These are phyloP conservation scores for Candida succiphila DNA, from an alignment of 805 yeast genomes.

Conservation along the genomic window DNA sequence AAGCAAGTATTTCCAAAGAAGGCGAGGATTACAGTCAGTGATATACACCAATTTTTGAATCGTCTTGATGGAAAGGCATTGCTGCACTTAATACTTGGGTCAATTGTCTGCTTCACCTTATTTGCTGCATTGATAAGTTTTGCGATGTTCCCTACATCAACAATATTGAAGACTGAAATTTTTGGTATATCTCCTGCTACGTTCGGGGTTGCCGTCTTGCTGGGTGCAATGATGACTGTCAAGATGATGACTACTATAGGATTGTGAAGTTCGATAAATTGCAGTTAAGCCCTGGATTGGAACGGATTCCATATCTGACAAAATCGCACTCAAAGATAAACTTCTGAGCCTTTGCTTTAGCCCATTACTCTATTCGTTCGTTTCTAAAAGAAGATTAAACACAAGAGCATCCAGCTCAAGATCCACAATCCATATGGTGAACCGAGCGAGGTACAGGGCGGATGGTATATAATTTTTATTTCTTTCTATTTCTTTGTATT, in stretches of 20 bases:
- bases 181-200: no score
- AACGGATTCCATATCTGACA: slow-evolving; percentile 23
- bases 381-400: not conserved
- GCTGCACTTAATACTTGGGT: no score
- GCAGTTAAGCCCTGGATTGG: slow-evolving; percentile 28
- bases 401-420: slow-evolving; percentile 53
- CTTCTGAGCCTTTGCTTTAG: slow-evolving; percentile 27
- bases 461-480: not conserved
- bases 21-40: no score
- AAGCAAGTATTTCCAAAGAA: not conserved
- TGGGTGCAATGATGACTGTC: no score
- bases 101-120: no score
- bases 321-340: slow-evolving; percentile 54
- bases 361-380: slow-evolving; percentile 29
- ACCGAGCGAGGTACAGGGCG: slow-evolving; percentile 65
- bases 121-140: no score
- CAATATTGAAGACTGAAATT: no score
- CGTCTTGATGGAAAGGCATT: no score
- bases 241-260: no score
- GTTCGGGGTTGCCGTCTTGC: no score
- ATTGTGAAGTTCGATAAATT: slow-evolving; percentile 28
- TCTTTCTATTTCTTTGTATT: not conserved
- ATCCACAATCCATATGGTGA: slow-evolving; percentile 20
- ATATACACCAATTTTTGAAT: no score
- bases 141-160: no score